These are phyloP conservation scores for Saccharomycopsis sp. DNA, from an alignment of 805 yeast genomes.

Conservation along the genomic window DNA sequence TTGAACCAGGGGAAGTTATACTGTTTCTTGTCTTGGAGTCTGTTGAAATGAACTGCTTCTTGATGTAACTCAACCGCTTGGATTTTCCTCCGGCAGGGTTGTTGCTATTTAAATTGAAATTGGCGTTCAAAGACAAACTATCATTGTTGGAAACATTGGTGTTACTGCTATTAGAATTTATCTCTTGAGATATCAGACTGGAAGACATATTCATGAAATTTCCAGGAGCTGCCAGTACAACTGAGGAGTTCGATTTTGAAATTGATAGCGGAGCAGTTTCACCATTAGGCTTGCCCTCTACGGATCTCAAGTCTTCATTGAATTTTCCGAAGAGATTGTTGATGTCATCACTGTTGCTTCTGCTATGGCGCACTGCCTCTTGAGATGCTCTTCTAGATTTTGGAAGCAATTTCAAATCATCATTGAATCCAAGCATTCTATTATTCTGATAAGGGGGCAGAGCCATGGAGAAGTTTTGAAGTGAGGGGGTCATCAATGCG, in stretches of 20 bases:
- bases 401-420: conserved; percentile 11
- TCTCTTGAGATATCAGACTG: too few relatives aligned
- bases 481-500: too few relatives aligned
- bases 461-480: too few relatives aligned
- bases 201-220: too few relatives aligned
- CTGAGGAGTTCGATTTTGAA: too few relatives aligned
- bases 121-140: too few relatives aligned
- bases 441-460: not conserved
- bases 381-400: conserved; percentile 1
- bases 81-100: not conserved
- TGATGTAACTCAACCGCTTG: conserved; percentile 19
- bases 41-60: conserved; percentile 19
- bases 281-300: too few relatives aligned
- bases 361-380: conserved; percentile 12
- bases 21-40: conserved; percentile 5
- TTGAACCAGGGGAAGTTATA: conserved; percentile 2
- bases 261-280: too few relatives aligned
- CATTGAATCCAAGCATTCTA: conserved; percentile 3
- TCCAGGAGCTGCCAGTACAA: too few relatives aligned
- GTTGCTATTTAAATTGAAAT: not conserved
- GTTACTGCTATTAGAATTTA: too few relatives aligned
- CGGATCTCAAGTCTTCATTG: too few relatives aligned
- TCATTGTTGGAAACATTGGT: too few relatives aligned
- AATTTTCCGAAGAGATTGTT: conserved; percentile 1
- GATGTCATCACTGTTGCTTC: conserved; percentile 20